Percentiles rank a stretch among this genome's conserved stretches.
These are phyloP conservation scores for Candida bentonensis DNA, from an alignment of 805 yeast genomes.

Conservation along the genomic window DNA sequence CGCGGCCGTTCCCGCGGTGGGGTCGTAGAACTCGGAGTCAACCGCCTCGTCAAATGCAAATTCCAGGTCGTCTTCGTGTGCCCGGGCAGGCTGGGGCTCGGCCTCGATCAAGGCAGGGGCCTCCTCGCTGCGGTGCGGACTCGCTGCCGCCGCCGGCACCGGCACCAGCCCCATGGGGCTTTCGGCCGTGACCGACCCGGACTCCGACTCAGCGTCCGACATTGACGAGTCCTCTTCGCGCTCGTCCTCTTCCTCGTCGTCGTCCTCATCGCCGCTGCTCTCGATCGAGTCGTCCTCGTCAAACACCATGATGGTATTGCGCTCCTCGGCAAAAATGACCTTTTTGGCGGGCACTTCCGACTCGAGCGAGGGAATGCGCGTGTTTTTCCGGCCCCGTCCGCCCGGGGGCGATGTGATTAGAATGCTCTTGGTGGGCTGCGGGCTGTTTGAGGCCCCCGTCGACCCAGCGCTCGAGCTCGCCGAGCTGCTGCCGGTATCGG, in stretches of 20 bases:
- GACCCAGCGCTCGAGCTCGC: not conserved
- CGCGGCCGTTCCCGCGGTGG: too few species aligned
- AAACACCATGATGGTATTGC: not conserved
- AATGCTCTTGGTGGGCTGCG: conserved; percentile 1
- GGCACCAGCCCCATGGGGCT: not conserved
- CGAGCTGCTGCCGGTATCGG: not conserved
- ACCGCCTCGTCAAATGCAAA: conserved; percentile 1
- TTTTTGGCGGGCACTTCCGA: not conserved
- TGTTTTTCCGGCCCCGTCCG: not conserved
- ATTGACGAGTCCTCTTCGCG: not conserved
- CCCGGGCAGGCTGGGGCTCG: not conserved
- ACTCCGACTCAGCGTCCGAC: not conserved
- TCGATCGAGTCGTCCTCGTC: not conserved
- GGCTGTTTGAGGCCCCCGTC: not conserved
- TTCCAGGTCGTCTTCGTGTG: not conserved
- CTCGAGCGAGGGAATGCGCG: not conserved
- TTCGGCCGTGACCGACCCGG: not conserved
- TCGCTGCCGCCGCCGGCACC: not conserved
- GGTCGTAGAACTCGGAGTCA: not conserved
- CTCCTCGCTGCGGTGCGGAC: too few species aligned
- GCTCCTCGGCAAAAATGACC: not conserved
- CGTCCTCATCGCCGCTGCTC: not conserved
- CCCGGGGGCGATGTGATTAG: not conserved
- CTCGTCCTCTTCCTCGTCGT: not conserved
- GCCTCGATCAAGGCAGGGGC: not conserved